Conservation (phyloP, 1,284 basidiomycete genomes). For the Cronartium ribicola region DNA sequence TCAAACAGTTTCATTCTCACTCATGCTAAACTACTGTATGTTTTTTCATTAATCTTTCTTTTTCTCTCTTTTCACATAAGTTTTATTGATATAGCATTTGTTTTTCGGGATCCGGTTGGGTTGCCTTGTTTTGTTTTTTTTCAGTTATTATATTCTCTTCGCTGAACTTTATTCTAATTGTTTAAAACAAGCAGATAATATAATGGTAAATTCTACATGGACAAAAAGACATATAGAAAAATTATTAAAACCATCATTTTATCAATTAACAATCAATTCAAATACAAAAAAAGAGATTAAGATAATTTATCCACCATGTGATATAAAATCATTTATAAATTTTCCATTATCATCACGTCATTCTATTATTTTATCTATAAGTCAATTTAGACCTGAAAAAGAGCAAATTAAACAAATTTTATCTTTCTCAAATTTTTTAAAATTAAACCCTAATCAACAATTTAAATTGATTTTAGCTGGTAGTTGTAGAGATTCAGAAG, state of each 20-base stretch:
- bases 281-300: neutral
- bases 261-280: neutral
- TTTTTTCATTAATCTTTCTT: slow-evolving; percentile 42
- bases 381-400: slow-evolving; percentile 73
- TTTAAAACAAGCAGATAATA: slow-evolving; percentile 63
- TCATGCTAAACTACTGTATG: slow-evolving; percentile 68
- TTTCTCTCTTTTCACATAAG: neutral
- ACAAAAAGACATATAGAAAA: slow-evolving; percentile 77
- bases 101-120: slow-evolving; percentile 19
- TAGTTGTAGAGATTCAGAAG: slow-evolving; percentile 71
- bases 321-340: slow-evolving; percentile 6
- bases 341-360: slow-evolving; percentile 12
- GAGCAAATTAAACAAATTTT: slow-evolving; percentile 77
- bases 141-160: slow-evolving; percentile 82
- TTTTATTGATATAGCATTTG: slow-evolving; percentile 24
- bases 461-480: slow-evolving; percentile 68
- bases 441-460: slow-evolving; percentile 43
- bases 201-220: slow-evolving; percentile 96
- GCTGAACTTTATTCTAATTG: slow-evolving; percentile 75
- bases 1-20: slow-evolving; percentile 63
- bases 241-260: slow-evolving; percentile 55
- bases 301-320: slow-evolving; percentile 14
- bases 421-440: slow-evolving; percentile 64
- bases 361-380: slow-evolving; percentile 6
- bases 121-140: neutral